phyloP scores from a whole-genome alignment of 306 rosid genomes.

The Corylus avellana region DNA sequence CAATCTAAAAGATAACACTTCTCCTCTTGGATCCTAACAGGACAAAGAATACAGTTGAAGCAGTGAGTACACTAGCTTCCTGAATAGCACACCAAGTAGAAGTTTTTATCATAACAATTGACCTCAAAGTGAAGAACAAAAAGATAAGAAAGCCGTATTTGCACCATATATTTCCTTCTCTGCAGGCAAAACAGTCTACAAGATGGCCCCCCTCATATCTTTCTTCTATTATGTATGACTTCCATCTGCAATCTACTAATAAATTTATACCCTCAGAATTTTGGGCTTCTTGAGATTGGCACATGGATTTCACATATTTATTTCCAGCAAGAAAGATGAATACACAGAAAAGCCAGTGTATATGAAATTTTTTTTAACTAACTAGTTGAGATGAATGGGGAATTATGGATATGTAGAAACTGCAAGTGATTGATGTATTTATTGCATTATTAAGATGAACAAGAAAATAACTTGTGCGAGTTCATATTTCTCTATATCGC shows the following conservation, averaged over 20 bases:
- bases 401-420: background rate
- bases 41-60: background rate
- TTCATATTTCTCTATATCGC: background rate
- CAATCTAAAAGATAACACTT: background rate
- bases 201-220: background rate
- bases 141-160: too few species aligned
- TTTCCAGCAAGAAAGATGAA: background rate
- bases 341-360: background rate
- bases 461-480: background rate
- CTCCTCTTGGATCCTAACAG: background rate
- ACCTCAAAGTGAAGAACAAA: too few species aligned
- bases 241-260: background rate
- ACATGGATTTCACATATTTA: background rate
- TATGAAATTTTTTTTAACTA: background rate
- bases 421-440: background rate
- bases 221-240: background rate
- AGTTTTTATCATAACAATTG: too few species aligned
- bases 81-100: too few species aligned
- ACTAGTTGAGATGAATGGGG: background rate
- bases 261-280: background rate
- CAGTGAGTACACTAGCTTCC: too few species aligned
- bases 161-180: too few species aligned
- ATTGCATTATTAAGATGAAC: background rate
- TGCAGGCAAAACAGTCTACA: background rate
- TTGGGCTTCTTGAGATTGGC: background rate